Conservation (phyloP, 805 yeast genomes). For the Candida khao-thaluensis region DNA sequence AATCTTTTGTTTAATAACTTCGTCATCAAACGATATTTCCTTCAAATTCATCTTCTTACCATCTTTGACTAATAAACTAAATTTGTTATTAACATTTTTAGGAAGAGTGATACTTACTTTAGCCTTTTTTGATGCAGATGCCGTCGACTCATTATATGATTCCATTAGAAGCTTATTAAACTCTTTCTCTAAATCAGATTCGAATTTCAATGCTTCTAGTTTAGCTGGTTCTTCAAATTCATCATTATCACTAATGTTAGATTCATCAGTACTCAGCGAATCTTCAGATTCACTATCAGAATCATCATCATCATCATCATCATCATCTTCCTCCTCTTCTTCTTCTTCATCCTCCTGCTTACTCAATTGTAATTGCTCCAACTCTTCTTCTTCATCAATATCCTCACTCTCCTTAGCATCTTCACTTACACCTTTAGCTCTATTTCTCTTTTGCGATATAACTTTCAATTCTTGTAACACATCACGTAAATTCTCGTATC, state of each 20-base stretch:
- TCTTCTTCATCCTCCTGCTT: constrained; percentile 16
- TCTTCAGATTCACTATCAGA: constrained; percentile 18
- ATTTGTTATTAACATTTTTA: constrained; percentile 5
- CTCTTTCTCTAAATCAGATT: constrained; percentile 56
- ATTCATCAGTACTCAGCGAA: constrained; percentile 12
- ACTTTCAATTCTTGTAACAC: constrained; percentile 39
- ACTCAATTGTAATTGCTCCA: constrained; percentile 19
- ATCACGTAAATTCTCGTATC: constrained; percentile 39
- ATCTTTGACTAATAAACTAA: constrained; percentile 10
- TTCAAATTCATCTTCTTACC: constrained; percentile 9
- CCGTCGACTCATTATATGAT: constrained; percentile 34
- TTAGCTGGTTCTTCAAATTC: constrained; percentile 13
- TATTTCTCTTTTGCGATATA: constrained; percentile 20
- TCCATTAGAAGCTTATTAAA: constrained; percentile 53
- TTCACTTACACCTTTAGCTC: constrained; percentile 8
- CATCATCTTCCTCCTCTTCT: constrained; percentile 14
- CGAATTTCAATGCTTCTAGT: constrained; percentile 33
- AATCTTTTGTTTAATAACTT: constrained; percentile 53
- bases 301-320: constrained; percentile 14
- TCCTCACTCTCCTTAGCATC: constrained; percentile 17
- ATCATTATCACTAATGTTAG: constrained; percentile 15
- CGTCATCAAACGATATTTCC: constrained; percentile 28
- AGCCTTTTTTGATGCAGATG: neutral
- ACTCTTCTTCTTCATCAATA: constrained; percentile 17
- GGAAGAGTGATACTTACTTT: constrained; percentile 1